Evolutionary conservation across 176 grass and related monocot species (phyloP), one percentile per base, ranked within the genome.

Genomic region (Secale cereale): DNA sequence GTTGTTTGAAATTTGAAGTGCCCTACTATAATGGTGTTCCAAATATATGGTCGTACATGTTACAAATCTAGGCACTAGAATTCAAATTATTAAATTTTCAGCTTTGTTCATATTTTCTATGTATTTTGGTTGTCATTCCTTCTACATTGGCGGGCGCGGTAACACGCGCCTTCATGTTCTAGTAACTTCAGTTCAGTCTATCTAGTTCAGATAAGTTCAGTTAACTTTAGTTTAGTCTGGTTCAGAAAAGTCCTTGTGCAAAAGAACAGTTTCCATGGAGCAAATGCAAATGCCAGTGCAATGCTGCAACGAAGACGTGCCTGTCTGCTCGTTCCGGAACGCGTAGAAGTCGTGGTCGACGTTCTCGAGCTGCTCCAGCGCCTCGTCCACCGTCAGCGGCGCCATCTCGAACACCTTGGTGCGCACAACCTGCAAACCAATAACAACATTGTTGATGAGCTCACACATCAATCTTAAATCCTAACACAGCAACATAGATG

Each of bases 321-420:
- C 95, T 6, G 90, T 97, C 10, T 89, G 86, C 64, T 94, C 92
- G 83, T 91, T 93, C 87, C 95, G 88, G 78, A 98, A 98, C 37
- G 82, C 93, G 70, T 87, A 98, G 80, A 98, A 98, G 76, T 92
- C 83, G n/a, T 95, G 95, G 80, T 95, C 85, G 2, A 95, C 89
- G 90, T 88, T 88, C 85, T 90, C 79, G 2, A 98, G 78, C 85
- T 98, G 95, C 70, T 98, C 87, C 35, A 90, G 83, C 35, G 95
- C 95, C 80, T 98, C 92, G 25, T 95, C 95, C 31, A 98, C 82
- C 13, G 89, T 84, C 45, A 98, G 83, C 25, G 92, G 95, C 20
- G 95, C 87, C 89, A 98, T 98, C 83, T 98, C 95, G 20, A 95
- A 95, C 82, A 91, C 85, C 87, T 98, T 98, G 13, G 95, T 98